These are phyloP conservation scores for Singerocomus inundabilis DNA, from an alignment of 1,284 basidiomycete genomes.

Conservation along the genomic window DNA sequence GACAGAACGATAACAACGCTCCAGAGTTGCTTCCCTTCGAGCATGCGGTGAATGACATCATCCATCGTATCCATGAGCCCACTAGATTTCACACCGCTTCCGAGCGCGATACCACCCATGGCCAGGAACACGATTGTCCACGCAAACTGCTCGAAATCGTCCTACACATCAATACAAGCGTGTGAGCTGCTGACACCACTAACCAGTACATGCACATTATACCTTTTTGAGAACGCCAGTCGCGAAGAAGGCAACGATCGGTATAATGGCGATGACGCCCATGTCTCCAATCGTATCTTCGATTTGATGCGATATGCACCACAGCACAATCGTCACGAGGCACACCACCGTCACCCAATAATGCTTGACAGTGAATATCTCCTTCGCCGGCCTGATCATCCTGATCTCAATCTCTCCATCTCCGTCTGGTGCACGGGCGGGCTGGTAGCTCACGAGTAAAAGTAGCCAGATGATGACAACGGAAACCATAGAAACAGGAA, in stretches of 20 bases:
- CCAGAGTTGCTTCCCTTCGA: slow-evolving; percentile 75
- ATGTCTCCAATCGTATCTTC: slow-evolving; percentile 88
- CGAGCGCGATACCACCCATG: slow-evolving; percentile 98
- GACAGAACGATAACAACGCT: slow-evolving; percentile 85
- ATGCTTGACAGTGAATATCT: slow-evolving; percentile 81
- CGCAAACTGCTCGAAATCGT: slow-evolving; percentile 92
- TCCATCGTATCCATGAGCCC: slow-evolving; percentile 85
- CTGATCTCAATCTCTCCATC: slow-evolving; percentile 82
- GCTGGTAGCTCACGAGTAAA: slow-evolving; percentile 81
- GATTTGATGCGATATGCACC: slow-evolving; percentile 88
- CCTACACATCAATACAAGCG: slow-evolving; percentile 45
- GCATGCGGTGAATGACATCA: slow-evolving; percentile 61
- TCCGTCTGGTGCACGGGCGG: slow-evolving; percentile 66
- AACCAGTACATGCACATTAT: slow-evolving; percentile 3
- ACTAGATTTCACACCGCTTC: slow-evolving; percentile 90
- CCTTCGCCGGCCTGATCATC: slow-evolving; percentile 77
- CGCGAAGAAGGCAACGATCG: slow-evolving; percentile 92
- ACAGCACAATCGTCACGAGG: slow-evolving; percentile 83
- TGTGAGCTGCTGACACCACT: not conserved
- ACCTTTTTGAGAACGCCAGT: slow-evolving; percentile 95
- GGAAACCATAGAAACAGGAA: slow-evolving; percentile 87
- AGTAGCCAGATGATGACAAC: slow-evolving; percentile 91
- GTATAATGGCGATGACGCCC: slow-evolving; percentile 95
- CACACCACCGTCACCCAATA: slow-evolving; percentile 90
- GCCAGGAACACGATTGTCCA: slow-evolving; percentile 95